Base-by-base conservation (phyloP, 345 rosid species). In the Hevea brasiliensis region DNA sequence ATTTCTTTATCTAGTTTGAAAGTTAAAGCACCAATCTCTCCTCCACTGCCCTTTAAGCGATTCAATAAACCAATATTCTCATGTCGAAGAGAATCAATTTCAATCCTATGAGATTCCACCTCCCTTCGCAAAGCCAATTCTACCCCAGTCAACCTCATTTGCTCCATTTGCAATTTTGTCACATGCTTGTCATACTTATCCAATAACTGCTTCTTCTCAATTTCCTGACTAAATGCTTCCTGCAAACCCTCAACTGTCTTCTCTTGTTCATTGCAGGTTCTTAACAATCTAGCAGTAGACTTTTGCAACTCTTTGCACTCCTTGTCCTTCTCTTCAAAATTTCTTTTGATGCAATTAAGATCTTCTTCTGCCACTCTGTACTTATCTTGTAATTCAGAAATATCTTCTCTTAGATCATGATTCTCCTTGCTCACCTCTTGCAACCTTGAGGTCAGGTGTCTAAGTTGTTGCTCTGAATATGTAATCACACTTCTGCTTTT, bases 261-360 rank as follows among this genome's bases (percentile, higher is more conserved):
- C 81, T 81, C 96, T 79, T 95, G 99, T 58, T 91, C 96, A 70
- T 73, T 89, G 86, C 93, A 86, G 51, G 90, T 88, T 80, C 96
- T 89, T 70, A 83, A 64, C 76, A 90, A 81, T 79, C 90, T 87
- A 14, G 93, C 24, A 53, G 83, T 82, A 51, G 96, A 91, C 79
- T 87, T 93, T 67, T 93, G 98, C 79, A 89, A 76, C 73, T 90
- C 97, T 84, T 82, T 93, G 84, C 97, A 93, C 80, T 96, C 99
- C 71, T 83, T 86, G 55, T 91, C 92, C 86, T 91, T 96, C 84
- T 91, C 98, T 75, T 84, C 90, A 72, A 93, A 85, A 76, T 81
- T 91, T 67, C 89, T 85, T 83, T 77, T 86, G 56, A 90, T 17
- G 58, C 91, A 86, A 59, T 82, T 78, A 35, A 80, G 64, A 80